Percentiles rank a stretch among this genome's conserved stretches.
Evolutionary conservation across 169 alveolate species (phyloP).

Genomic region (Besnoitia besnoiti): DNA sequence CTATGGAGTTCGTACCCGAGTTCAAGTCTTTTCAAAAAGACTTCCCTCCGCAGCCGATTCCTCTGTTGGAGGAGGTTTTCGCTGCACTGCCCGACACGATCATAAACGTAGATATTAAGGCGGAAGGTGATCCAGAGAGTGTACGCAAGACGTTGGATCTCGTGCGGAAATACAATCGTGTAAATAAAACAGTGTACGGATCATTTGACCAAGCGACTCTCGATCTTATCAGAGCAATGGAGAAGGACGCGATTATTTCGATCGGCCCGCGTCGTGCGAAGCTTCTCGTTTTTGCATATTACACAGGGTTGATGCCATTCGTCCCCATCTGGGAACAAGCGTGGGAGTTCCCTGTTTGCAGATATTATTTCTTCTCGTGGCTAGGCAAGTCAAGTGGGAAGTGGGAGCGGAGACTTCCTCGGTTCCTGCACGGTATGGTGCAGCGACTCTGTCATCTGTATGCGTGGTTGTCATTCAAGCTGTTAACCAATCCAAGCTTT

Average conservation of each 20-base stretch:
- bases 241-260: neutral
- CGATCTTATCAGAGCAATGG: neutral
- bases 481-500: slow-evolving; percentile 8
- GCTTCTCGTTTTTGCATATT: neutral
- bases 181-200: neutral
- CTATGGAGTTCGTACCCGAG: slow-evolving; percentile 35
- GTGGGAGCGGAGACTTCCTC: neutral
- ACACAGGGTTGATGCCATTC: slow-evolving; percentile 36
- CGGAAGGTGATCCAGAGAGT: neutral
- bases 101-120: slow-evolving; percentile 3
- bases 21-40: neutral
- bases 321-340: slow-evolving; percentile 6
- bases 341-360: slow-evolving; percentile 22
- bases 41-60: slow-evolving; percentile 5
- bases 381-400: neutral
- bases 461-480: slow-evolving; percentile 4
- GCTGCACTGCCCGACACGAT: neutral
- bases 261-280: neutral
- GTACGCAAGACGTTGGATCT: neutral
- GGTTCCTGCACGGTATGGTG: neutral
- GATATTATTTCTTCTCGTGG: neutral
- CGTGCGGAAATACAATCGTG: slow-evolving; percentile 14
- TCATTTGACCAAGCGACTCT: neutral
- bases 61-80: slow-evolving; percentile 31
- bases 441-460: neutral